Percentiles rank a stretch among this genome's conserved stretches.
Conservation (phyloP, 169 alveolate genomes). For the Miamiensis avidus region DNA sequence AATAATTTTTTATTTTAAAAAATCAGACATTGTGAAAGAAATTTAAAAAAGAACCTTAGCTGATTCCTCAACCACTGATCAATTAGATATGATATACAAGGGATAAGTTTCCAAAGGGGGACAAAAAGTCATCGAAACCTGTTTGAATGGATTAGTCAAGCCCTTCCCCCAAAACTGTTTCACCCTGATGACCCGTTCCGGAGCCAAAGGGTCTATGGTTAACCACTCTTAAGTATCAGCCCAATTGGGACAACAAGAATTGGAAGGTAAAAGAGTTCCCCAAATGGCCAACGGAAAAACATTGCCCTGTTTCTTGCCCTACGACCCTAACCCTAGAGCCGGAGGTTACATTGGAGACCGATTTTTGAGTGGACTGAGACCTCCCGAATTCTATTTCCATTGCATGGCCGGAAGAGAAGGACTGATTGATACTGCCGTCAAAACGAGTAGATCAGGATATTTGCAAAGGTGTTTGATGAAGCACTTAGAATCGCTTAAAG, state of each 20-base stretch:
- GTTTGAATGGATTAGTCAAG: constrained; percentile 68
- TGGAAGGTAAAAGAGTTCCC: constrained; percentile 97
- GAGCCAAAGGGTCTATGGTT: constrained; percentile 96
- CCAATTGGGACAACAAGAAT: constrained; percentile 94
- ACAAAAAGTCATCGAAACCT: constrained; percentile 33
- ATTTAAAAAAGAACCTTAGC: constrained; percentile 27
- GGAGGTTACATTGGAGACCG: constrained; percentile 97
- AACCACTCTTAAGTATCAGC: constrained; percentile 94
- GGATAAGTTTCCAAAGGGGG: constrained; percentile 37
- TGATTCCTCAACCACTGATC: constrained; percentile 48
- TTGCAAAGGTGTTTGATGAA: constrained; percentile 97
- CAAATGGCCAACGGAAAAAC: constrained; percentile 94
- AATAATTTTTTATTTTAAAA: background rate
- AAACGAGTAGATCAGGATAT: constrained; percentile 98
- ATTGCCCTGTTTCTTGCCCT: constrained; percentile 93
- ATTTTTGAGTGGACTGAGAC: constrained; percentile 96
- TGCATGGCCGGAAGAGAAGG: constrained; percentile 99
- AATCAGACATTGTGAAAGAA: constrained; percentile 5
- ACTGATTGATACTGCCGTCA: constrained; percentile 98
- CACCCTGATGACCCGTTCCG: constrained; percentile 97
- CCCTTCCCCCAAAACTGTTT: constrained; percentile 96
- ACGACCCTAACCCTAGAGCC: constrained; percentile 96
- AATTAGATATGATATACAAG: constrained; percentile 59
- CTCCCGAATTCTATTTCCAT: constrained; percentile 98
- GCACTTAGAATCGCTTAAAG: constrained; percentile 94